These are phyloP conservation scores for Paecilomyces sp. DNA, from an alignment of 2,329 filamentous ascomycete species.

Conservation along the genomic window DNA sequence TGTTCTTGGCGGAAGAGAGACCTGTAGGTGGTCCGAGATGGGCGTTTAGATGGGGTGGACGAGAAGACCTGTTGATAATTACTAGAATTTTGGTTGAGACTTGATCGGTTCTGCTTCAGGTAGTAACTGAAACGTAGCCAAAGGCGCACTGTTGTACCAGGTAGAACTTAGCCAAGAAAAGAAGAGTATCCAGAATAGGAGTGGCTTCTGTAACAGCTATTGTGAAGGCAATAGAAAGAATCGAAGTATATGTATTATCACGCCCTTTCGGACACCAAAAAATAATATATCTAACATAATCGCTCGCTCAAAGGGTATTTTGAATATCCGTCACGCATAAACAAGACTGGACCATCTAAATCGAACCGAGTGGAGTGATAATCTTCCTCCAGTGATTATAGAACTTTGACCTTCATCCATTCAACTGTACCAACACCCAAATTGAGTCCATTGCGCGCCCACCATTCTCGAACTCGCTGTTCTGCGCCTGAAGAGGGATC, in stretches of 20 bases:
- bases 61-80: background rate
- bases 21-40: background rate
- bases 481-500: conserved; percentile 58
- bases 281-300: background rate
- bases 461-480: conserved; percentile 72
- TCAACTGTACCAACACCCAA: conserved; percentile 75
- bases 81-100: too few relatives aligned
- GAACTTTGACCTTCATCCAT: conserved; percentile 76
- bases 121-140: too few relatives aligned
- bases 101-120: too few relatives aligned
- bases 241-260: background rate
- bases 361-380: background rate
- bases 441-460: conserved; percentile 77
- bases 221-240: background rate
- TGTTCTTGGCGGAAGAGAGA: background rate
- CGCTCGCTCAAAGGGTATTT: background rate
- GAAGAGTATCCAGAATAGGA: background rate
- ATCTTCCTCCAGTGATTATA: conserved; percentile 36
- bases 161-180: background rate
- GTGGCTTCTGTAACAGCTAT: background rate
- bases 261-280: background rate
- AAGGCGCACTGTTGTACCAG: too few relatives aligned
- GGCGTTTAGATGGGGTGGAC: background rate
- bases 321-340: background rate
- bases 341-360: background rate